phyloP scores from a whole-genome alignment of 495 filamentous ascomycete genomes.

The Aspergillus wentii region DNA sequence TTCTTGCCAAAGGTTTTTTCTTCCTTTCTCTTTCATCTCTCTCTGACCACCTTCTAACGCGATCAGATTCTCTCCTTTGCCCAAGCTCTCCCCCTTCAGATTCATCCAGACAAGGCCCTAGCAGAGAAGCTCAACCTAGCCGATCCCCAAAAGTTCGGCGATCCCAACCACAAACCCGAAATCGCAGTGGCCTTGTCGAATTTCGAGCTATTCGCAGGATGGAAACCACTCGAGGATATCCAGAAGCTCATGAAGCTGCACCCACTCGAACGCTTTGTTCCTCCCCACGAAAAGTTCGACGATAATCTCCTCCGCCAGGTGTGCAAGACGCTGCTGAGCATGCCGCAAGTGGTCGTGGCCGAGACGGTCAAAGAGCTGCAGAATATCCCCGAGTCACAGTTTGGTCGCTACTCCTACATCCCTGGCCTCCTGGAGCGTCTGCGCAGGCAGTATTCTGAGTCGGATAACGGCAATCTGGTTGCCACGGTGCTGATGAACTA shows the following conservation, averaged over 20 bases:
- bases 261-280: conserved; percentile 50
- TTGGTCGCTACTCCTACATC: conserved; percentile 54
- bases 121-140: conserved; percentile 56
- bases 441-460: conserved; percentile 55
- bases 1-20: conserved; percentile 67
- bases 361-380: conserved; percentile 46
- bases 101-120: conserved; percentile 68
- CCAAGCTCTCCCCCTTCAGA: conserved; percentile 77
- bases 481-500: conserved; percentile 70
- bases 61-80: conserved; percentile 65
- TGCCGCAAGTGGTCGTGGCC: conserved; percentile 46
- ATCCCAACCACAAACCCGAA: conserved; percentile 79
- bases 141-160: conserved; percentile 61
- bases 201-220: conserved; percentile 77
- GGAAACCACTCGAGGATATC: conserved; percentile 62
- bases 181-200: conserved; percentile 71
- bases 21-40: background rate
- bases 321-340: conserved; percentile 50
- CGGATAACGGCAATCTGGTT: conserved; percentile 55
- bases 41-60: background rate
- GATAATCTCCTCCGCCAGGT: conserved; percentile 58
- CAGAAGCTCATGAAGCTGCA: conserved; percentile 52
- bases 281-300: conserved; percentile 43
- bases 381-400: conserved; percentile 38
- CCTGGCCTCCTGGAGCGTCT: conserved; percentile 60